Conservation (phyloP, 768 basidiomycete genomes). For the Collybia nuda region DNA sequence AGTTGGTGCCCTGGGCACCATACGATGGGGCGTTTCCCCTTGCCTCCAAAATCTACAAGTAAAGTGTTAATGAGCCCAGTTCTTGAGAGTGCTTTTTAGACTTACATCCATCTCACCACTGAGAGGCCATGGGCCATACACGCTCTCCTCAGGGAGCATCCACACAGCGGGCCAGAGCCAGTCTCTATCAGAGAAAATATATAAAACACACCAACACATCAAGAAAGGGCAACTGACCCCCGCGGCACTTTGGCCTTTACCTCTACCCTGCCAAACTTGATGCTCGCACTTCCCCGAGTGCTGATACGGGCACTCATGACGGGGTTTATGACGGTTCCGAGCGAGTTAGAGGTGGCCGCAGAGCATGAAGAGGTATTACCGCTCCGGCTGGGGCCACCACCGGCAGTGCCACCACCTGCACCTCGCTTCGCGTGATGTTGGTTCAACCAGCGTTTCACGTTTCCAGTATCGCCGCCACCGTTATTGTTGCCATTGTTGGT, state of each 20-base stretch:
- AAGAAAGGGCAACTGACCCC: conserved; percentile 40
- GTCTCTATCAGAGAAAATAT: conserved; percentile 25
- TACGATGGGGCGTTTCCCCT: conserved; percentile 63
- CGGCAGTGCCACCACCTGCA: not conserved
- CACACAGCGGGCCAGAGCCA: conserved; percentile 81
- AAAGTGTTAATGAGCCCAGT: conserved; percentile 43
- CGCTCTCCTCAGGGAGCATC: conserved; percentile 66
- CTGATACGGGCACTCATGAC: conserved; percentile 74
- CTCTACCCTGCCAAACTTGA: conserved; percentile 62
- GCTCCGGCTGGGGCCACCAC: conserved; percentile 14
- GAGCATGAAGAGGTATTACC: conserved; percentile 37
- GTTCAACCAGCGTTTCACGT: not conserved
- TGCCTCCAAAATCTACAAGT: conserved; percentile 45
- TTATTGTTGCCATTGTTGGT: not conserved
- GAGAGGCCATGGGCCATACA: conserved; percentile 64
- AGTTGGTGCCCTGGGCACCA: conserved; percentile 55
- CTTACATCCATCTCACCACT: conserved; percentile 52
- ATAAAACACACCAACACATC: conserved; percentile 40
- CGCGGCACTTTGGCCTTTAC: conserved; percentile 61
- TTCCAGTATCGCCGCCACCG: not conserved
- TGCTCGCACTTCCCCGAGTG: conserved; percentile 58
- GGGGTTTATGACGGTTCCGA: conserved; percentile 62
- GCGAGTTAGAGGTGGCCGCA: conserved; percentile 27
- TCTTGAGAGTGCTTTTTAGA: conserved; percentile 21
- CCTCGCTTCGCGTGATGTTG: not conserved